Percentiles rank a stretch among this genome's conserved stretches.
Evolutionary conservation across 192 early-diverging fungal species (phyloP).

Genomic region (Rhizophagus sp.): DNA sequence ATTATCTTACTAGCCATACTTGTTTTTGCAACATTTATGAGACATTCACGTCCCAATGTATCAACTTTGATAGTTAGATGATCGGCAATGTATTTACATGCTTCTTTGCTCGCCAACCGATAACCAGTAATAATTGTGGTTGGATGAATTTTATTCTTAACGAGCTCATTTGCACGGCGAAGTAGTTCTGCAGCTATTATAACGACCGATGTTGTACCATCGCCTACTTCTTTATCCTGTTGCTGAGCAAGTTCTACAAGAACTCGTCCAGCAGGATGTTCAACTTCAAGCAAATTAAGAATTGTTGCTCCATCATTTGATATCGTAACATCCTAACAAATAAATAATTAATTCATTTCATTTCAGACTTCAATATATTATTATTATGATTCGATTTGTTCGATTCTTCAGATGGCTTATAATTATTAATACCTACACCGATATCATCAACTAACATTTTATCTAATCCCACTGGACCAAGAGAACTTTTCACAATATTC

Average conservation of each 20-base stretch:
- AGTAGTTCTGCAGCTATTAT: conserved; percentile 98
- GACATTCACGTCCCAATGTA: conserved; percentile 84
- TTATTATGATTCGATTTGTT: too few relatives aligned
- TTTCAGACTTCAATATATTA: conserved; percentile 6
- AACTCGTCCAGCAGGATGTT: conserved; percentile 96
- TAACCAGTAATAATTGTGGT: conserved; percentile 99
- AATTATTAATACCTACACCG: conserved; percentile 66
- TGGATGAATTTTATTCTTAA: conserved; percentile 99
- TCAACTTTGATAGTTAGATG: conserved; percentile 96
- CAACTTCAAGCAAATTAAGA: conserved; percentile 93
- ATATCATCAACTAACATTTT: conserved; percentile 99
- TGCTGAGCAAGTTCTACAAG: conserved; percentile 98
- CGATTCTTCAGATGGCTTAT: too few relatives aligned
- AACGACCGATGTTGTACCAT: conserved; percentile 99
- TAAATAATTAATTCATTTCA: conserved; percentile 10
- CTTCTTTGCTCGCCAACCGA: conserved; percentile 94
- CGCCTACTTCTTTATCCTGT: conserved; percentile 99
- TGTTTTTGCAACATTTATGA: conserved; percentile 97
- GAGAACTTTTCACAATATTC: conserved; percentile 98
- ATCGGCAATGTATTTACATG: conserved; percentile 97
- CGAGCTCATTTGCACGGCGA: conserved; percentile 92
- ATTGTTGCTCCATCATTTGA: conserved; percentile 99
- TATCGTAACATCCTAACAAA: conserved; percentile 90
- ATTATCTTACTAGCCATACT: conserved; percentile 98
- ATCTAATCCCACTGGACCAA: conserved; percentile 98